A percentile compares a stretch with the other conserved stretches of the same genome.
Evolutionary conservation across 2,329 filamentous ascomycete genomes (phyloP).

Genomic region (Achaetomium macrosporum): DNA sequence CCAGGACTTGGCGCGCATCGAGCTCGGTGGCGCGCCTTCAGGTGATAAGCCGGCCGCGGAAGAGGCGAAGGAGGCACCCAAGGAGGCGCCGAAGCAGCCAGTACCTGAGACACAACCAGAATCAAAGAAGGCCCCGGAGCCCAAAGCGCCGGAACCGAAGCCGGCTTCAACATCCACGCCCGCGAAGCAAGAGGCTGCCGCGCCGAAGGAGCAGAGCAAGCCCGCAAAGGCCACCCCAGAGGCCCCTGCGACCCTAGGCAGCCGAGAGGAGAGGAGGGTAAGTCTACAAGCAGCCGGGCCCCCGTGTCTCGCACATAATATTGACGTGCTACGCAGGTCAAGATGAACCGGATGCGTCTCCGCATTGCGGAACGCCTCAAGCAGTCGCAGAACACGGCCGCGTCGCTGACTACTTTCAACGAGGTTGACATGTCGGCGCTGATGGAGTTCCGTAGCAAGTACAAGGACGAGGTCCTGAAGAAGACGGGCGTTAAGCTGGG

Average conservation of each 20-base stretch:
- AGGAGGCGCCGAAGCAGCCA: slow-evolving; percentile 42
- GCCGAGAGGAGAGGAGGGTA: slow-evolving; percentile 82
- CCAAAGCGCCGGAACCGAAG: slow-evolving; percentile 33
- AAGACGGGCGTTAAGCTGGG: slow-evolving; percentile 95
- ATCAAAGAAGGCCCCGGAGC: slow-evolving; percentile 36
- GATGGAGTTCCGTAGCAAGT: slow-evolving; percentile 94
- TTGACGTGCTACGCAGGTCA: slow-evolving; percentile 56
- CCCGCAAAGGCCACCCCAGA: slow-evolving; percentile 31
- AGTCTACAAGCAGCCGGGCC: slow-evolving; percentile 27
- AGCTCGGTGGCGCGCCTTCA: slow-evolving; percentile 62
- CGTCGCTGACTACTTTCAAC: slow-evolving; percentile 96
- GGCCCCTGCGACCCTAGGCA: slow-evolving; percentile 50
- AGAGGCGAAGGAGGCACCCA: slow-evolving; percentile 31
- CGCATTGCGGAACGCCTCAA: slow-evolving; percentile 96
- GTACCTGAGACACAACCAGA: slow-evolving; percentile 34
- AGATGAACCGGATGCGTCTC: slow-evolving; percentile 99
- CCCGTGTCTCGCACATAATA: not conserved
- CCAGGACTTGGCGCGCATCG: slow-evolving; percentile 81
- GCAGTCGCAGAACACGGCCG: slow-evolving; percentile 98
- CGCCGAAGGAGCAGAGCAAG: slow-evolving; percentile 25
- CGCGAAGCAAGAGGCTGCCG: slow-evolving; percentile 28
- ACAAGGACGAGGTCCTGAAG: slow-evolving; percentile 95
- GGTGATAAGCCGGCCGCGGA: slow-evolving; percentile 50
- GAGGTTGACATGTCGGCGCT: slow-evolving; percentile 98
- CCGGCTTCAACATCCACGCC: slow-evolving; percentile 30